A percentile compares a stretch with the other conserved stretches of the same genome.
Evolutionary conservation across 139 green algal species (phyloP).

Genomic region (Volvox africanus): DNA sequence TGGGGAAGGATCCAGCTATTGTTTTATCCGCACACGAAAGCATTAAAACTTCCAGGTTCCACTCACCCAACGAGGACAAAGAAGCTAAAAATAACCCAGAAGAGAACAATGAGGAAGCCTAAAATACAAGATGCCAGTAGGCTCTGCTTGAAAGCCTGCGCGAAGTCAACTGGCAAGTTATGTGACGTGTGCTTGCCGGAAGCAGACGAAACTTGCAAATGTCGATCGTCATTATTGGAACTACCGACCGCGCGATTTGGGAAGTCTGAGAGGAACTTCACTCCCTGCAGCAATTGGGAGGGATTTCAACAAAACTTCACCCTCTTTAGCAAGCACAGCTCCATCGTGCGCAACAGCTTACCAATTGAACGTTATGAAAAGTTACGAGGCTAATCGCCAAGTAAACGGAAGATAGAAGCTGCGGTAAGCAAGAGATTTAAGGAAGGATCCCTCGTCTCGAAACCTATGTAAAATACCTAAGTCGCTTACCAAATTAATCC

Average conservation of each 20-base stretch:
- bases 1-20: neutral
- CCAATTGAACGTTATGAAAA: slow-evolving; percentile 16
- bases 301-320: neutral
- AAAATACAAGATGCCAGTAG: slow-evolving; percentile 28
- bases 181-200: neutral
- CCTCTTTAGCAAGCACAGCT: neutral
- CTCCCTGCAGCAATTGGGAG: neutral
- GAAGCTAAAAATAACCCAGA: slow-evolving; percentile 46
- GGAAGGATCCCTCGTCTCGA: neutral
- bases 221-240: neutral
- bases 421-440: neutral
- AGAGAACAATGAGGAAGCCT: slow-evolving; percentile 33
- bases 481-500: slow-evolving; percentile 1
- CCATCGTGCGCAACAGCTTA: neutral
- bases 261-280: neutral
- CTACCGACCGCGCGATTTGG: neutral
- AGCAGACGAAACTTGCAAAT: neutral
- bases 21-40: neutral
- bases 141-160: slow-evolving; percentile 22
- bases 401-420: neutral
- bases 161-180: neutral
- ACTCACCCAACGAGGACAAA: slow-evolving; percentile 28
- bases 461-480: neutral
- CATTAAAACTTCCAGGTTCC: neutral
- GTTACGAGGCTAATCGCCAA: neutral